These are phyloP conservation scores for Fusarium multiceps DNA, from an alignment of 2,329 filamentous ascomycete species.

Conservation along the genomic window DNA sequence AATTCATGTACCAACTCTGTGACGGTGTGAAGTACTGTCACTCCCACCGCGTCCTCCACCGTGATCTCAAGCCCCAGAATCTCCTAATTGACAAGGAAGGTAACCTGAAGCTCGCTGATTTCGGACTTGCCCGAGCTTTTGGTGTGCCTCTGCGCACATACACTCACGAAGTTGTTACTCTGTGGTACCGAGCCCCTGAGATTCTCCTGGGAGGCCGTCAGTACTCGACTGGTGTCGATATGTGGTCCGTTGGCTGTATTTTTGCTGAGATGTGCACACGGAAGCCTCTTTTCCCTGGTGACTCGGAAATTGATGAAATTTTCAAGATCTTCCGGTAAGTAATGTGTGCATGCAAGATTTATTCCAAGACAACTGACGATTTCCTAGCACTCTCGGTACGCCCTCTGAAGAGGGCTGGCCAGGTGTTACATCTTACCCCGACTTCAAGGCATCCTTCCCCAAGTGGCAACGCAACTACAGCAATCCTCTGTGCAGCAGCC, in stretches of 20 bases:
- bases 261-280: slow-evolving; percentile 97
- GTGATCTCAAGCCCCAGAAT: slow-evolving; percentile 92
- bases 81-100: slow-evolving; percentile 86
- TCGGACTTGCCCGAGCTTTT: slow-evolving; percentile 88
- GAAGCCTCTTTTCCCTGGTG: slow-evolving; percentile 91
- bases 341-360: neutral
- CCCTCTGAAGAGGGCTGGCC: slow-evolving; percentile 87
- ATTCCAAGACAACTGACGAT: slow-evolving; percentile 14
- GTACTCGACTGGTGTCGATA: slow-evolving; percentile 93
- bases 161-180: slow-evolving; percentile 93
- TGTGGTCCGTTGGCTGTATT: slow-evolving; percentile 96
- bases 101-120: slow-evolving; percentile 91
- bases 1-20: slow-evolving; percentile 91
- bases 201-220: slow-evolving; percentile 91
- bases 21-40: slow-evolving; percentile 90
- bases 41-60: slow-evolving; percentile 85
- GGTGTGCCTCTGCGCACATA: slow-evolving; percentile 92
- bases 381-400: slow-evolving; percentile 77
- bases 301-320: slow-evolving; percentile 71
- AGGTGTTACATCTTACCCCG: slow-evolving; percentile 92
- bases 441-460: slow-evolving; percentile 92
- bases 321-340: slow-evolving; percentile 76
- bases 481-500: slow-evolving; percentile 73
- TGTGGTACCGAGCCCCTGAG: slow-evolving; percentile 93
- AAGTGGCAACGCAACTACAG: slow-evolving; percentile 84